Percentiles rank a stretch among this genome's conserved stretches.
These are phyloP conservation scores for Euryodendron excelsum DNA, from an alignment of 148 eudicot species.

Conservation along the genomic window DNA sequence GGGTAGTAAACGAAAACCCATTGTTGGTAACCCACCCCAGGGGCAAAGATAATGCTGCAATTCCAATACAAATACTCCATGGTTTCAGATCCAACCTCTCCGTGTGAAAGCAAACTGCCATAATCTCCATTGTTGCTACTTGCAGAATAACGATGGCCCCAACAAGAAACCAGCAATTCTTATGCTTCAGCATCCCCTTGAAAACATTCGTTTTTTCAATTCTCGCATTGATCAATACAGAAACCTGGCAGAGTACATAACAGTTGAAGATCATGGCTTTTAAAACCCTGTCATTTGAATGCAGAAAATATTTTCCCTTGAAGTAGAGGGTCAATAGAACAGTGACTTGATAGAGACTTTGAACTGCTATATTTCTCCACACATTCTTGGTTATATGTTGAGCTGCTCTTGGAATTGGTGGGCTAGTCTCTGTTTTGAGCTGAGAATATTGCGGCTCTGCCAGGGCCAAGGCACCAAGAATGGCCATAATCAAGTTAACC, in stretches of 20 bases:
- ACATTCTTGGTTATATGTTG: neutral
- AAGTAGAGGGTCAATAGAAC: neutral
- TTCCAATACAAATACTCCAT: neutral
- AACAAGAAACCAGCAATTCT: neutral
- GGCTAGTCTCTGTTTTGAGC: too few relatives aligned
- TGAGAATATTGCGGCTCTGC: neutral
- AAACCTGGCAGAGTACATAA: neutral
- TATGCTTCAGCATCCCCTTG: neutral
- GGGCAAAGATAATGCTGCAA: neutral
- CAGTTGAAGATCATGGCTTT: slow-evolving; percentile 3
- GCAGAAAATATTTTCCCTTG: neutral
- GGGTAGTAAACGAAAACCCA: too few relatives aligned
- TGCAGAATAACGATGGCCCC: neutral
- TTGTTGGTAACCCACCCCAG: neutral
- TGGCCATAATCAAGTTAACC: neutral
- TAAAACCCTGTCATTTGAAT: neutral
- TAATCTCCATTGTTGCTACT: neutral
- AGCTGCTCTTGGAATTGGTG: too few relatives aligned
- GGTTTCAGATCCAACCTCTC: neutral
- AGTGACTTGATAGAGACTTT: neutral
- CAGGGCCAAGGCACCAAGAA: neutral
- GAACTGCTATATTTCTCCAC: neutral
- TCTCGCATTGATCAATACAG: neutral
- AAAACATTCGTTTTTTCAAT: too few relatives aligned
- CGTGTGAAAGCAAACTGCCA: too few relatives aligned